Evolutionary conservation across 2,329 filamentous ascomycete genomes (phyloP).

Genomic region (Monilinia vaccinii-corymbosi): DNA sequence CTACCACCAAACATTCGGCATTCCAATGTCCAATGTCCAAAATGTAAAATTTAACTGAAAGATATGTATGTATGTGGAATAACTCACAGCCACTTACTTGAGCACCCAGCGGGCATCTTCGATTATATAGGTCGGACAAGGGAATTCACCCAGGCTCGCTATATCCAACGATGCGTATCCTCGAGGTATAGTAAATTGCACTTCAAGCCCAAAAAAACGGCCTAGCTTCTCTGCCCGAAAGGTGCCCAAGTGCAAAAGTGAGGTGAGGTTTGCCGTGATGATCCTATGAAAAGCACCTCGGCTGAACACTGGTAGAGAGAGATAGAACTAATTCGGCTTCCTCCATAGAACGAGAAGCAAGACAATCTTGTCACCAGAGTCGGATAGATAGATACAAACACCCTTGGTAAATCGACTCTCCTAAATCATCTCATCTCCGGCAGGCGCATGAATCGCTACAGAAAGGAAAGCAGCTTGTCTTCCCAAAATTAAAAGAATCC

Average conservation of each 20-base stretch:
- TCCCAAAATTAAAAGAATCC: neutral
- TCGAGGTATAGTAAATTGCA: neutral
- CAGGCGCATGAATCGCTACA: neutral
- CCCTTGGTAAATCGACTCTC: neutral
- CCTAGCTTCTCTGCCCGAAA: neutral
- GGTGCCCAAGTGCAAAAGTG: neutral
- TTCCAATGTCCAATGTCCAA: neutral
- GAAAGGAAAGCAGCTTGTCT: neutral
- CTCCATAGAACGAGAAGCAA: neutral
- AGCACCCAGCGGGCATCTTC: neutral
- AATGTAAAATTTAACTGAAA: neutral
- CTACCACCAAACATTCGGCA: neutral
- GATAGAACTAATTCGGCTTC: neutral
- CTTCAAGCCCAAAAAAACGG: neutral
- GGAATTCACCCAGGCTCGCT: too few relatives aligned
- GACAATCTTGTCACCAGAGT: neutral
- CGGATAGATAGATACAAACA: too few relatives aligned
- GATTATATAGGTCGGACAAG: neutral
- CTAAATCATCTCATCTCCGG: neutral
- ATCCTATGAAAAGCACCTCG: neutral
- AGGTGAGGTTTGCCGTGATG: neutral
- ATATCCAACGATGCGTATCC: neutral
- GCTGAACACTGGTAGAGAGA: neutral
- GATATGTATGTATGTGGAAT: neutral
- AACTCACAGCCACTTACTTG: neutral